Conservation (phyloP, 495 filamentous ascomycete genomes). For the Cryomyces antarcticus region DNA sequence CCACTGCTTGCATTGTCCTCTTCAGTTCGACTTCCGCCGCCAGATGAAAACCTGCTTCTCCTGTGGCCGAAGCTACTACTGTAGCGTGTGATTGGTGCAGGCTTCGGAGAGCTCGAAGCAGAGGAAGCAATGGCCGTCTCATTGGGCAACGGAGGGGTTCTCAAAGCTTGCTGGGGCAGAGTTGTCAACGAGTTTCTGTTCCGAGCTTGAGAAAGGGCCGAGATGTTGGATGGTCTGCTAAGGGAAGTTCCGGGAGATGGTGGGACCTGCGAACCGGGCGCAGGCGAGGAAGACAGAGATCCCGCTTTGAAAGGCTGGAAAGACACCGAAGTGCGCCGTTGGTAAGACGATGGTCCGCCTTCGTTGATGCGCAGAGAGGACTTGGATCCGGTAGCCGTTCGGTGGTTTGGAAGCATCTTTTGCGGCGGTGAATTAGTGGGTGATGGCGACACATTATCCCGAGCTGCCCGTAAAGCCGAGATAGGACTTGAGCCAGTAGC, state of each 20-base stretch:
- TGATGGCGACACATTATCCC: constrained; percentile 29
- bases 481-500: constrained; percentile 66
- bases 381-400: constrained; percentile 36
- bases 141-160: constrained; percentile 28
- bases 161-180: constrained; percentile 43
- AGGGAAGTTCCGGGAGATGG: constrained; percentile 44
- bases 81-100: constrained; percentile 46
- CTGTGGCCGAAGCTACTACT: constrained; percentile 81
- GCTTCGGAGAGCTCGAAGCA: constrained; percentile 51
- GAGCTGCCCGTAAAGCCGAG: constrained; percentile 55
- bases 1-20: constrained; percentile 79
- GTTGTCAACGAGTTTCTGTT: constrained; percentile 45
- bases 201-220: constrained; percentile 13
- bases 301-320: constrained; percentile 93
- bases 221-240: constrained; percentile 16
- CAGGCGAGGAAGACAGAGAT: constrained; percentile 78
- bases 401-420: constrained; percentile 36
- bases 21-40: constrained; percentile 47
- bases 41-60: constrained; percentile 52
- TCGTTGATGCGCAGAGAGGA: constrained; percentile 37
- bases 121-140: constrained; percentile 40
- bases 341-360: constrained; percentile 24
- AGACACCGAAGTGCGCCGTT: constrained; percentile 67
- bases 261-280: constrained; percentile 30
- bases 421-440: constrained; percentile 38